These are phyloP conservation scores for Rauvolfia tetraphylla DNA, from an alignment of 257 asterid genomes.

Conservation along the genomic window DNA sequence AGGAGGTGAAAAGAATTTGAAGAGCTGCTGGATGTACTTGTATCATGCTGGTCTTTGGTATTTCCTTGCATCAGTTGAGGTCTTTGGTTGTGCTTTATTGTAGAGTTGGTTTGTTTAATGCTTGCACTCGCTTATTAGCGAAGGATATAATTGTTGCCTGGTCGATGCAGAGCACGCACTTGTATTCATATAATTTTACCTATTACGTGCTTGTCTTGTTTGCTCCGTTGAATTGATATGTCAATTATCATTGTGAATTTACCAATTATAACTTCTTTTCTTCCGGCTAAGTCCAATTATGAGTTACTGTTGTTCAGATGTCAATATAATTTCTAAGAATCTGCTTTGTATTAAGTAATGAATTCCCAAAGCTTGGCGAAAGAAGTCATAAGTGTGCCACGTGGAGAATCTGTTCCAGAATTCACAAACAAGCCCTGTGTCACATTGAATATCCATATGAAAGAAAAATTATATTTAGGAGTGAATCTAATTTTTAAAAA, in stretches of 20 bases:
- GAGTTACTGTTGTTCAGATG: background rate
- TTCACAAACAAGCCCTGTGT: no score
- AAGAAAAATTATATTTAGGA: no score
- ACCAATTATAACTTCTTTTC: no score
- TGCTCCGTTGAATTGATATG: background rate
- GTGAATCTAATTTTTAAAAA: no score
- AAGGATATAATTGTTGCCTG: conserved; percentile 7
- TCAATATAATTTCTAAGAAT: background rate
- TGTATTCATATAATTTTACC: background rate
- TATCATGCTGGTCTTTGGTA: conserved; percentile 13
- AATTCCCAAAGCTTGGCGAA: background rate
- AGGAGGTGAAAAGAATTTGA: conserved; percentile 28
- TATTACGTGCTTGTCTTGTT: no score
- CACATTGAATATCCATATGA: no score
- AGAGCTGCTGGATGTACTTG: conserved; percentile 12
- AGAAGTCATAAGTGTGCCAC: no score
- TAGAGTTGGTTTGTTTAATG: conserved; percentile 8
- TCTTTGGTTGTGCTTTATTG: conserved; percentile 8
- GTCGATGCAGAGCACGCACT: background rate
- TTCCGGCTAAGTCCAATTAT: no score
- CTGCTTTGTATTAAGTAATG: background rate
- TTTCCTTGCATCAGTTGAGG: conserved; percentile 12
- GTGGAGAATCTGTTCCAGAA: no score
- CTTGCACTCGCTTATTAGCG: background rate
- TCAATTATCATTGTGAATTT: background rate